phyloP scores from a whole-genome alignment of 1,139 yeast genomes.

The Magnusiomyces sp. region DNA sequence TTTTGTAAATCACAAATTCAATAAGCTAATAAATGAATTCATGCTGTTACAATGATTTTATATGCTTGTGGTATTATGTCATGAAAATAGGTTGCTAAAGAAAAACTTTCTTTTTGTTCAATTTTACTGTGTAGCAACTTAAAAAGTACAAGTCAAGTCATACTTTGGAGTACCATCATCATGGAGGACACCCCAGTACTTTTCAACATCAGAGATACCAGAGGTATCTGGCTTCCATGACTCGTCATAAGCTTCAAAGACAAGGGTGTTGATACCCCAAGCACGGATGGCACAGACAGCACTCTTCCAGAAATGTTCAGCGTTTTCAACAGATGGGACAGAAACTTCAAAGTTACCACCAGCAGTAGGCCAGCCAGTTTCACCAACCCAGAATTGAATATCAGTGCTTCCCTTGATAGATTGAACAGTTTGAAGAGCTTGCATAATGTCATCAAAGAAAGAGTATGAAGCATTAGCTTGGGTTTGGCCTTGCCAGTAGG shows the following conservation, averaged over 20 bases:
- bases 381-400: slow-evolving; percentile 90
- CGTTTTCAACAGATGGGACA: slow-evolving; percentile 60
- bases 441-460: slow-evolving; percentile 93
- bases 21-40: too few relatives aligned
- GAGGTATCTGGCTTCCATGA: slow-evolving; percentile 90
- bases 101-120: too few relatives aligned
- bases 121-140: not conserved
- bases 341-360: slow-evolving; percentile 57
- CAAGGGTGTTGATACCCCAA: slow-evolving; percentile 90
- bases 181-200: slow-evolving; percentile 88
- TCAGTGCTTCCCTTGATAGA: slow-evolving; percentile 76
- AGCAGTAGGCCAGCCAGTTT: slow-evolving; percentile 95
- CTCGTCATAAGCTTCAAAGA: slow-evolving; percentile 92
- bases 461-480: slow-evolving; percentile 73
- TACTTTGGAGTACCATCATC: slow-evolving; percentile 36
- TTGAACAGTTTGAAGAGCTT: slow-evolving; percentile 83
- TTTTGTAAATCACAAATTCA: too few relatives aligned
- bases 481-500: slow-evolving; percentile 98
- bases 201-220: slow-evolving; percentile 75
- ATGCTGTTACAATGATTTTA: not conserved
- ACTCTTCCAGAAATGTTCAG: slow-evolving; percentile 72
- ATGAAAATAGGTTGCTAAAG: too few relatives aligned
- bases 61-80: not conserved
- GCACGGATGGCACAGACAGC: slow-evolving; percentile 89
- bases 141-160: slow-evolving; percentile 18